Evolutionary conservation across 192 early-diverging fungal genomes (phyloP).

Genomic region (Backusella liffmaniae): DNA sequence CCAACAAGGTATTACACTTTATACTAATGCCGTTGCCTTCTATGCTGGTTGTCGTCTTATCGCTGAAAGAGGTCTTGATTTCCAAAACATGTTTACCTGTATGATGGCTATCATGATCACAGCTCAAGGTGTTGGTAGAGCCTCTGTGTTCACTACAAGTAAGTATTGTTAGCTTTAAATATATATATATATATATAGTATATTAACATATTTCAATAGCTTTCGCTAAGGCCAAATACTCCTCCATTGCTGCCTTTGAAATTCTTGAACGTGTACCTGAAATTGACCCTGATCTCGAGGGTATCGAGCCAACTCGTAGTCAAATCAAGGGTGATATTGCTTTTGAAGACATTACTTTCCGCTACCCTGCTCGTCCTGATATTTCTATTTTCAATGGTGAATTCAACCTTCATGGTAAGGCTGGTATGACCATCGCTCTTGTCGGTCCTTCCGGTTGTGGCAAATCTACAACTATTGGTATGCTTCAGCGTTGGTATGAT

Average conservation of each 20-base stretch:
- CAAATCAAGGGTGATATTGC: slow-evolving; percentile 44
- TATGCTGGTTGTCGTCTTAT: slow-evolving; percentile 70
- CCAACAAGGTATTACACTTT: slow-evolving; percentile 67
- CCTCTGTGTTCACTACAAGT: slow-evolving; percentile 47
- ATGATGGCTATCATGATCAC: slow-evolving; percentile 79
- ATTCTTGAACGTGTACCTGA: slow-evolving; percentile 66
- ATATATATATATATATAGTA: background rate
- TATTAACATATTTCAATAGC: slow-evolving; percentile 50
- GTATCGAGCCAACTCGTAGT: slow-evolving; percentile 37
- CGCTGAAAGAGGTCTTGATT: slow-evolving; percentile 41
- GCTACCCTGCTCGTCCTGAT: slow-evolving; percentile 66
- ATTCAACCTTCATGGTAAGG: slow-evolving; percentile 39
- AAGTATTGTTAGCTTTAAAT: background rate
- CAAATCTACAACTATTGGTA: slow-evolving; percentile 62
- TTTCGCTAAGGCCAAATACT: slow-evolving; percentile 76
- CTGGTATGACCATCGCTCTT: slow-evolving; percentile 76
- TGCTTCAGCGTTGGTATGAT: slow-evolving; percentile 82
- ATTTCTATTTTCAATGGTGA: slow-evolving; percentile 60
- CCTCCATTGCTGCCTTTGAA: slow-evolving; percentile 69
- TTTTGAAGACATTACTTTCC: slow-evolving; percentile 58
- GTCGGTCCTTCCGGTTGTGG: slow-evolving; percentile 89
- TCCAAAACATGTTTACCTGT: slow-evolving; percentile 59
- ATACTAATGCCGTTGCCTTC: slow-evolving; percentile 73
- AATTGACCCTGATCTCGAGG: slow-evolving; percentile 59
- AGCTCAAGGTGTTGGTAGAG: slow-evolving; percentile 61